Percentiles rank a stretch among this genome's conserved stretches.
Conservation (phyloP, 306 rosid genomes). For the Pyrus bretschneideri region DNA sequence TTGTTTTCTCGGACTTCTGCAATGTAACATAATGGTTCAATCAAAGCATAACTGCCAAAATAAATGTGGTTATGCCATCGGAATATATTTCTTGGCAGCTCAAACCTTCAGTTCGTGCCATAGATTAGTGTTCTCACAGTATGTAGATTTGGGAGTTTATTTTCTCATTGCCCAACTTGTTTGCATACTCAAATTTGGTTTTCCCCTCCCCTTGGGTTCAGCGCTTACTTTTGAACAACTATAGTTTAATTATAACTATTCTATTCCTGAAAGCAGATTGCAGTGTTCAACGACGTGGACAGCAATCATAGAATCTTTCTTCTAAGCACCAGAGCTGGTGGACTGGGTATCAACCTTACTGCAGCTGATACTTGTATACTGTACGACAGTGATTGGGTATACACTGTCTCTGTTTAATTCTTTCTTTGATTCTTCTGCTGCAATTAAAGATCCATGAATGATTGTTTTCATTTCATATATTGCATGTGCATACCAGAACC, state of each 20-base stretch:
- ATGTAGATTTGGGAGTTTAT: not conserved
- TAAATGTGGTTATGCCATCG: not conserved
- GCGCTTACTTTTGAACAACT: not conserved
- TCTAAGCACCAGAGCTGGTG: slow-evolving; percentile 96
- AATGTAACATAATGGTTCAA: not conserved
- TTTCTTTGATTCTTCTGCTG: not conserved
- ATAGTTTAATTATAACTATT: slow-evolving; percentile 3
- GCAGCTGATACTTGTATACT: slow-evolving; percentile 97
- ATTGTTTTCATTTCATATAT: slow-evolving; percentile 6
- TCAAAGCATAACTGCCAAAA: not conserved
- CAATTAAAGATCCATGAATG: not conserved
- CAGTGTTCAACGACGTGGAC: slow-evolving; percentile 58
- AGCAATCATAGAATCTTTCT: slow-evolving; percentile 67
- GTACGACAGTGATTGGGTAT: slow-evolving; percentile 99
- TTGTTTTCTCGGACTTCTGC: not conserved
- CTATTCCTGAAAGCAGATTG: slow-evolving; percentile 45
- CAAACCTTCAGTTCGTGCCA: not conserved
- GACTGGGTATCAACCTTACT: slow-evolving; percentile 94
- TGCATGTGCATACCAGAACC: slow-evolving; percentile 56
- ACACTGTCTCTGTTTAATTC: not conserved
- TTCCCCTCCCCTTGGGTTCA: not conserved
- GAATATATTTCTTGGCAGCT: not conserved
- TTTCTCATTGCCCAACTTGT: not conserved
- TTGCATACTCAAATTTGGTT: not conserved
- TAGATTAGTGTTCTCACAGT: not conserved